Conservation (phyloP, 1,139 yeast genomes). For the Diutina catenulata region DNA sequence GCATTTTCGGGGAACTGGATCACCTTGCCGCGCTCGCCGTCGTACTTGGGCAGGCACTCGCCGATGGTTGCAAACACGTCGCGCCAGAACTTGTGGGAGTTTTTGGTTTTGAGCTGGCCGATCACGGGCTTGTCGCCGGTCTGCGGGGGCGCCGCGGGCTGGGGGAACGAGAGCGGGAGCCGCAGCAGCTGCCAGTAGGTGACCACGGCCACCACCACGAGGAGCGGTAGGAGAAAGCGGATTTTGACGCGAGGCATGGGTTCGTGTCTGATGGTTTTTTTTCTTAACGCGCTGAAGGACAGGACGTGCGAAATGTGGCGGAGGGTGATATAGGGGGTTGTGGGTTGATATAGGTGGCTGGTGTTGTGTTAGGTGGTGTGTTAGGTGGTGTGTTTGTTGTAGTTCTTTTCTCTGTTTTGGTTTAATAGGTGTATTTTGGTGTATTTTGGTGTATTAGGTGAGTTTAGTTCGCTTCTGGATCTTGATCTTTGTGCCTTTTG, state of each 20-base stretch:
- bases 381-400: too few species aligned
- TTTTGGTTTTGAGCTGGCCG: neutral
- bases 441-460: too few species aligned
- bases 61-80: neutral
- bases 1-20: neutral
- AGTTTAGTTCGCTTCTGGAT: too few species aligned
- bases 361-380: too few species aligned
- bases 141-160: neutral
- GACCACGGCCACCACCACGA: neutral
- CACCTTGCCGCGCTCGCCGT: neutral
- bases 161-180: neutral
- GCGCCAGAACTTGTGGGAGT: conserved; percentile 1
- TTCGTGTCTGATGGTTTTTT: too few species aligned
- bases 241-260: conserved; percentile 5
- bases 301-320: too few species aligned
- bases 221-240: neutral
- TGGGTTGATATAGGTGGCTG: too few species aligned
- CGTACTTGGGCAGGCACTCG: neutral
- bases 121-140: conserved; percentile 3
- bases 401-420: too few species aligned
- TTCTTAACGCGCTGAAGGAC: too few species aligned
- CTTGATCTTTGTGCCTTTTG: too few species aligned
- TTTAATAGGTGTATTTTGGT: too few species aligned
- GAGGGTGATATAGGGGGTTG: too few species aligned
- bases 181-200: conserved; percentile 5